Evolutionary conservation across 1,284 basidiomycete genomes (phyloP), one percentile per base, ranked within the genome.

Genomic region (Waitea zeae): DNA sequence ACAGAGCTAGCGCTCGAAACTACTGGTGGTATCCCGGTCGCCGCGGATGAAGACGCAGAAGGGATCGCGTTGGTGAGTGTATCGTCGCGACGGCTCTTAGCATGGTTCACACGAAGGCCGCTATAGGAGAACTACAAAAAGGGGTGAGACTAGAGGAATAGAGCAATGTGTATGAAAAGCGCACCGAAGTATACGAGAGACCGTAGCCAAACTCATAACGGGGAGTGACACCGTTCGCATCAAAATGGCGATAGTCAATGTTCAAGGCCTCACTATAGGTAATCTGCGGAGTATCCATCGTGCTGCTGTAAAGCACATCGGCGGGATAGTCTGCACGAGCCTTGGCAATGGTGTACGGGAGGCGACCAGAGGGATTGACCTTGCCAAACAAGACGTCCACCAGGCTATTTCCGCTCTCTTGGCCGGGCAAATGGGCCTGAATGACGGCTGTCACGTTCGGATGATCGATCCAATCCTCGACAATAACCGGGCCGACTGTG

Each of bases 121-220:
- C 7, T 7, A n/a, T 26, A 26, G n/a, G n/a, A n/a, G n/a, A n/a
- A n/a, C n/a, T n/a, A n/a, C n/a, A n/a, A n/a, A n/a, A n/a, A n/a
- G n/a, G n/a, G n/a, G n/a, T n/a, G n/a, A n/a, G n/a, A n/a, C n/a
- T n/a, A n/a, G n/a, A n/a, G n/a, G n/a, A n/a, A n/a, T n/a, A n/a
- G 33, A 22, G 6, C 58, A 58, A 31, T 58, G 54, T 2, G 55
- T 51, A 43, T 67, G 59, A 0, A 68, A n/a, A n/a, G n/a, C n/a
- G n/a, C 68, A 35, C 71, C 51, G 35, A 60, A 61, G 79, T 77
- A 50, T 80, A 82, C 9, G 67, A 73, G 36, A 81, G 49, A 1
- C 80, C 70, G 41, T 59, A 77, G 2, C 78, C 79, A 46, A 78
- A 82, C 40, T 68, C 67, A 45, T 62, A 80, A 19, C 72, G 58